These are phyloP conservation scores for Aspergillus flavus DNA, from an alignment of 2,329 filamentous ascomycete genomes.

Conservation along the genomic window DNA sequence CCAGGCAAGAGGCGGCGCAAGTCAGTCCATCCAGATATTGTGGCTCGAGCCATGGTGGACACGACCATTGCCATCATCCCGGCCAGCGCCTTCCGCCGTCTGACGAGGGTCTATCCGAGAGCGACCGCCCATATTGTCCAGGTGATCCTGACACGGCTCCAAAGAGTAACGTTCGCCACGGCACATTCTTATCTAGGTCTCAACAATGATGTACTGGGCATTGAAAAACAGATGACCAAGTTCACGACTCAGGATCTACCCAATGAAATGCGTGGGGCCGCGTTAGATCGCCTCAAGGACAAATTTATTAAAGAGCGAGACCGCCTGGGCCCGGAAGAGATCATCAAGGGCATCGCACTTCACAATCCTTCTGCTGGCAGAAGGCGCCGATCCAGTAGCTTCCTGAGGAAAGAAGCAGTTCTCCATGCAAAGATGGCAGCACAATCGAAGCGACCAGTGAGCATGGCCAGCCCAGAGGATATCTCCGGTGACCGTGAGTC, in stretches of 20 bases:
- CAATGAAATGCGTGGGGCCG: constrained; percentile 82
- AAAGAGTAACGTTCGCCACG: constrained; percentile 91
- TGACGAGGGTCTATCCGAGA: constrained; percentile 93
- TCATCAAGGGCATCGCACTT: constrained; percentile 88
- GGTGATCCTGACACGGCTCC: constrained; percentile 90
- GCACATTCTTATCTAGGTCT: constrained; percentile 93
- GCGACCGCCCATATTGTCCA: constrained; percentile 97
- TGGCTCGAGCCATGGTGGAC: constrained; percentile 92
- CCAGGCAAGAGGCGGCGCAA: constrained; percentile 49
- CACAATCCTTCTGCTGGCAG: constrained; percentile 74
- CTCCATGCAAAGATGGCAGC: constrained; percentile 65
- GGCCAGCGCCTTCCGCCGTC: constrained; percentile 87
- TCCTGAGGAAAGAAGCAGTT: constrained; percentile 76
- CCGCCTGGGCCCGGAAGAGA: constrained; percentile 76
- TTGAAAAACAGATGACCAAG: constrained; percentile 90
- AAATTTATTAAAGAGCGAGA: constrained; percentile 88
- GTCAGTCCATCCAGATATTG: constrained; percentile 93
- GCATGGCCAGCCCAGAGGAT: constrained; percentile 21
- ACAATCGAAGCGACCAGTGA: constrained; percentile 37
- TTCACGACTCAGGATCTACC: constrained; percentile 91
- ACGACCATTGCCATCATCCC: constrained; percentile 99
- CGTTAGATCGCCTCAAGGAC: constrained; percentile 82
- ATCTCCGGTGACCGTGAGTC: constrained; percentile 35
- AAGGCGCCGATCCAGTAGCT: constrained; percentile 71
- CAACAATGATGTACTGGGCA: constrained; percentile 87